Evolutionary conservation across 805 yeast genomes (phyloP), one percentile per base, ranked within the genome.

Genomic region (Candida berthetii): DNA sequence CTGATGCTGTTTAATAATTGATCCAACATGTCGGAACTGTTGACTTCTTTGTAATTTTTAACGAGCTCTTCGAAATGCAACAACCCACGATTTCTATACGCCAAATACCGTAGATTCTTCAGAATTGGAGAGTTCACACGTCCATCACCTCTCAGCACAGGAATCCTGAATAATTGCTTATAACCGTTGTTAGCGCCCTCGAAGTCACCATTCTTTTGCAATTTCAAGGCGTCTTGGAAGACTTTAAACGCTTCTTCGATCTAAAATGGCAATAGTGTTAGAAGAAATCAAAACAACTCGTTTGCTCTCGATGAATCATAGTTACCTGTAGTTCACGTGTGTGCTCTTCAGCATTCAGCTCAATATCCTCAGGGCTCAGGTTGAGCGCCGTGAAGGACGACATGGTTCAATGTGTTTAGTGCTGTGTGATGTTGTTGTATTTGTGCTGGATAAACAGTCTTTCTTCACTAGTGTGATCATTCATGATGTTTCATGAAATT

Each of bases 381-480:
- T 91, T 91, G 35, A 90, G 70, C 2, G 98, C 95, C 27, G 81
- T 72, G 59, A 91, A 90, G 2, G 80, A 67, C 18, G 90, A 82
- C 82, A 57, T 57, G 24, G 8, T 22, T 6, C 6, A 8, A 22
- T 22, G 24, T 22, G 24, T 6, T 22, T 22, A 8, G 6, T 22
- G 24, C 8, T 6, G 8, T 22, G 24, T 22, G 6, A 8, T 22
- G 24, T 8, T 22, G 24, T 22, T 22, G 24, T 22, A 8, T 8
- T 22, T 22, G 24, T 22, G 24, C 24, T 22, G 24, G n/a, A n/a
- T n/a, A n/a, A n/a, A n/a, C n/a, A n/a, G n/a, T n/a, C n/a, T n/a
- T n/a, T n/a, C n/a, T n/a, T n/a, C n/a, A n/a, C n/a, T n/a, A n/a
- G n/a, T n/a, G n/a, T n/a, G n/a, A n/a, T n/a, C n/a, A n/a, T n/a